Conservation (phyloP, 495 filamentous ascomycete genomes). For the Bacidia gigantensis region DNA sequence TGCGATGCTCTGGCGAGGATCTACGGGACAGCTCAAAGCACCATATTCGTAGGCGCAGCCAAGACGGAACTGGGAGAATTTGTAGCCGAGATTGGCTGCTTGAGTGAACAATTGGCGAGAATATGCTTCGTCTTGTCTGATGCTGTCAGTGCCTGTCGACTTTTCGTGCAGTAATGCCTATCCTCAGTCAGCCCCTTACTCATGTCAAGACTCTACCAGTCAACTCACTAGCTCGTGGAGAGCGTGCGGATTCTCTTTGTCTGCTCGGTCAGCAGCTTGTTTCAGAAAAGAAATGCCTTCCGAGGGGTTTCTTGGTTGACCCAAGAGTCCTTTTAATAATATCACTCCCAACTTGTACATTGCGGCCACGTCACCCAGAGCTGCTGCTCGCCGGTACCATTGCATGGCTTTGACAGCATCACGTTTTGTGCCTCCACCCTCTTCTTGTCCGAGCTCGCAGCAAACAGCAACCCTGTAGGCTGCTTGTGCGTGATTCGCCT, state of each 20-base stretch:
- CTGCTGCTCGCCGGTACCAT: constrained; percentile 91
- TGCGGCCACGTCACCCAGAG: constrained; percentile 76
- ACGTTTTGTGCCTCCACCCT: constrained; percentile 79
- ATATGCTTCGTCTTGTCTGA: constrained; percentile 68
- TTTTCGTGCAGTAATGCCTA: constrained; percentile 66
- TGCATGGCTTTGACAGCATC: constrained; percentile 89
- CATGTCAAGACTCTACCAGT: too few species aligned
- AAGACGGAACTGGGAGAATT: constrained; percentile 83
- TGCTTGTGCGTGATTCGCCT: constrained; percentile 66
- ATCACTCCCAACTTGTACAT: constrained; percentile 99
- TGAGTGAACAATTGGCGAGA: constrained; percentile 67
- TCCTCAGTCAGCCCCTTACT: neutral
- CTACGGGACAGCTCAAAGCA: constrained; percentile 63
- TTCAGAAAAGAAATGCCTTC: constrained; percentile 88
- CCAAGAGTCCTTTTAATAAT: constrained; percentile 80
- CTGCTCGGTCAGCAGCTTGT: constrained; percentile 77
- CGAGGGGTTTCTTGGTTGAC: constrained; percentile 66
- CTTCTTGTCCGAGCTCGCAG: constrained; percentile 90
- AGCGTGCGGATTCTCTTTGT: constrained; percentile 85
- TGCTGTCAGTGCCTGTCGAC: constrained; percentile 49
- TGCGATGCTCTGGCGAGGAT: constrained; percentile 68
- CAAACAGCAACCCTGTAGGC: constrained; percentile 95
- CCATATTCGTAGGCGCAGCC: constrained; percentile 87
- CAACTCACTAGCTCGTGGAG: constrained; percentile 61
- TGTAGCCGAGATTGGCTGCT: constrained; percentile 85